Conservation (phyloP, 108 stramenopile species). For the Skeletonema tropicum region DNA sequence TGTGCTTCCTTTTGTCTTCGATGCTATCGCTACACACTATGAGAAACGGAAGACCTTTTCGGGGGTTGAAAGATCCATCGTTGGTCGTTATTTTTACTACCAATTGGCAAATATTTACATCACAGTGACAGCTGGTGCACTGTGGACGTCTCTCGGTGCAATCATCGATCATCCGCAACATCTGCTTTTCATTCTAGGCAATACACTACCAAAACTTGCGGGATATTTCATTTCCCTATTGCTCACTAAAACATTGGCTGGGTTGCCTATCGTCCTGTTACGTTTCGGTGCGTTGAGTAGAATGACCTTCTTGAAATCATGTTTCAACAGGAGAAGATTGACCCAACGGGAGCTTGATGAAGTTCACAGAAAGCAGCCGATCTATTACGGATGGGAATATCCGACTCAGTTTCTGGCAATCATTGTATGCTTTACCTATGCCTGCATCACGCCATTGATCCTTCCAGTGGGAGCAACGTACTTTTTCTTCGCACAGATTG, state of each 20-base stretch:
- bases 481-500: slow-evolving; percentile 54
- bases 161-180: slow-evolving; percentile 55
- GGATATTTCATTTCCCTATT: slow-evolving; percentile 63
- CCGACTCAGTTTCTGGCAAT: slow-evolving; percentile 62
- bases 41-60: slow-evolving; percentile 61
- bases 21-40: slow-evolving; percentile 48
- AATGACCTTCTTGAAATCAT: slow-evolving; percentile 47
- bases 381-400: slow-evolving; percentile 64
- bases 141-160: slow-evolving; percentile 48
- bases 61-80: slow-evolving; percentile 54
- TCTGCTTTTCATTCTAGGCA: slow-evolving; percentile 45
- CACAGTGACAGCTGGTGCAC: slow-evolving; percentile 60
- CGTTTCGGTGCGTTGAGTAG: slow-evolving; percentile 54
- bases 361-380: slow-evolving; percentile 51
- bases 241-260: slow-evolving; percentile 62
- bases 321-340: slow-evolving; percentile 53
- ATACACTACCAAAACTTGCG: slow-evolving; percentile 50
- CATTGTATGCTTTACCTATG: slow-evolving; percentile 65
- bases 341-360: slow-evolving; percentile 56
- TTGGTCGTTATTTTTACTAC: slow-evolving; percentile 51
- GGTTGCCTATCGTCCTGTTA: slow-evolving; percentile 58
- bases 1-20: slow-evolving; percentile 56
- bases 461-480: slow-evolving; percentile 55
- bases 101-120: slow-evolving; percentile 66
- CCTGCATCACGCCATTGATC: slow-evolving; percentile 59